Evolutionary conservation across 371 early-diverging fungal genomes (phyloP), one percentile per base, ranked within the genome.

Genomic region (Conidiobolus incongruus): DNA sequence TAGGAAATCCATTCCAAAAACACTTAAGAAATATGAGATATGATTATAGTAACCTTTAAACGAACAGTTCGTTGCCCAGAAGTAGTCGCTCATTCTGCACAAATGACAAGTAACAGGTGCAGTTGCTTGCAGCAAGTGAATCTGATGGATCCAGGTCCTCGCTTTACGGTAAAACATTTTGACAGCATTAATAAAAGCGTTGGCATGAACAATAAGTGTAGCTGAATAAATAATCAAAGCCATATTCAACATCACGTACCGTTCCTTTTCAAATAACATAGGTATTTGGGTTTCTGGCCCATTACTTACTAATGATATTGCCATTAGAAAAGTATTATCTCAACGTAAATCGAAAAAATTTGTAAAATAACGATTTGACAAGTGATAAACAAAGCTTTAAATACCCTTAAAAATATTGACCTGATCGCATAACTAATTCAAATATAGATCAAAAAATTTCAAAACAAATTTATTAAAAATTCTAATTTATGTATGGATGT

Each of bases 151-250:
- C n/a, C n/a, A n/a, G n/a, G n/a, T n/a, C n/a, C n/a, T n/a, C n/a
- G n/a, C n/a, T n/a, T n/a, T n/a, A 17, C 29, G 4, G 11, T 28
- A 6, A 8, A 29, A 2, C 3, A 22, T 7, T 16, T 30, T 16
- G 5, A 2, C 7, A 40, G 19, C 7, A n/a, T 30, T 24, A 19
- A n/a, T 11, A 5, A 7, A 24, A 17, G 15, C 10, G 40, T 30
- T 40, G 31, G 26, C 26, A 15, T 40, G 40, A 4, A 40, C 40
- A 11, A 40, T 40, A 5, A 40, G 19, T 6, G 40, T 40, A 30
- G 40, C 40, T n/a, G 40, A 42, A 22, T 31, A 42, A 8, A 33
- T 33, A n/a, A 42, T 12, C 42, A 42, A 31, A 13, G 42, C 42
- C 42, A 42, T 42, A 19, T 42, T 42, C 17, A 31, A 31, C 19